Evolutionary conservation across 225 moss, liverwort and hornwort genomes (phyloP).

Genomic region (Lunularia cruciata): DNA sequence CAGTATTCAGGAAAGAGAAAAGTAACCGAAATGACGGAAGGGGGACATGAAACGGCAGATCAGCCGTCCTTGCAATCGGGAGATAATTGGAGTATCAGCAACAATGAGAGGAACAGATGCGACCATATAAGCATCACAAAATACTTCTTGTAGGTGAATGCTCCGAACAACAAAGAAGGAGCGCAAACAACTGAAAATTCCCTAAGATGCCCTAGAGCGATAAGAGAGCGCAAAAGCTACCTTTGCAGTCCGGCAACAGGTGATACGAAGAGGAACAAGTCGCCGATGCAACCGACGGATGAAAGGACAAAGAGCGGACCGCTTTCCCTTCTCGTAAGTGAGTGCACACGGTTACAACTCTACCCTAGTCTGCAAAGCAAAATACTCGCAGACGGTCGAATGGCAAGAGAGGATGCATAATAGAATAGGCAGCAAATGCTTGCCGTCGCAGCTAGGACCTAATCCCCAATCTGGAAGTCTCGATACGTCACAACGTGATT

Average conservation of each 20-base stretch:
- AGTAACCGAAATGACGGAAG: slow-evolving; percentile 5
- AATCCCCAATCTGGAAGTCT: slow-evolving; percentile 35
- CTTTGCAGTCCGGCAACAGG: slow-evolving; percentile 16
- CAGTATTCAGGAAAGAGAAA: not conserved
- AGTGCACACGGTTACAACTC: slow-evolving; percentile 20
- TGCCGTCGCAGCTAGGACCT: slow-evolving; percentile 28
- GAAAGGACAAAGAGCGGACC: slow-evolving; percentile 27
- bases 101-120: not conserved
- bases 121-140: not conserved
- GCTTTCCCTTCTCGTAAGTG: slow-evolving; percentile 16
- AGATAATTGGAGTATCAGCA: not conserved
- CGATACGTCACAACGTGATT: slow-evolving; percentile 30
- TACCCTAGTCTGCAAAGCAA: slow-evolving; percentile 23
- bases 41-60: slow-evolving; percentile 25
- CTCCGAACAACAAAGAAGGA: not conserved
- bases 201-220: slow-evolving; percentile 9
- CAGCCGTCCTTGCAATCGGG: not conserved
- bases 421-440: slow-evolving; percentile 30
- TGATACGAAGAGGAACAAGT: slow-evolving; percentile 31
- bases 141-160: slow-evolving; percentile 1
- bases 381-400: slow-evolving; percentile 25
- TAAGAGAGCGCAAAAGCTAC: slow-evolving; percentile 23
- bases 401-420: slow-evolving; percentile 21
- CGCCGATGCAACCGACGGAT: slow-evolving; percentile 22
- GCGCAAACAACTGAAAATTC: not conserved